Evolutionary conservation across 768 basidiomycete genomes (phyloP).

Genomic region (Agrocybe praecox): DNA sequence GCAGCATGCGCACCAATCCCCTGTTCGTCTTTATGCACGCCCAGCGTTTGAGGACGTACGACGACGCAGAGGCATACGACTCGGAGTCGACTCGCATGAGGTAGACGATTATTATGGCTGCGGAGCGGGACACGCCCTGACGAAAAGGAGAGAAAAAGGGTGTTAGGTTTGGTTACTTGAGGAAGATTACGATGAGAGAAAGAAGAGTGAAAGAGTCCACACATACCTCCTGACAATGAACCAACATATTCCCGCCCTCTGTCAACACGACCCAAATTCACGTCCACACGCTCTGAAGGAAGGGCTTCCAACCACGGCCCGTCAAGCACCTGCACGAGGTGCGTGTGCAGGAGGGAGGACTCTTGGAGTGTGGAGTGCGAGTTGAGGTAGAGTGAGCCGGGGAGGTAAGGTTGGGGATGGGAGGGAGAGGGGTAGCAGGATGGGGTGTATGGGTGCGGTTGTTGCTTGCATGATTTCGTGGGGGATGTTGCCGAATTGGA

Average conservation of each 20-base stretch:
- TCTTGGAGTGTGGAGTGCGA: constrained; percentile 66
- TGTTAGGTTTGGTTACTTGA: neutral
- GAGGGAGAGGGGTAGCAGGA: constrained; percentile 42
- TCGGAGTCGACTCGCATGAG: constrained; percentile 75
- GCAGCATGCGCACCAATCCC: constrained; percentile 66
- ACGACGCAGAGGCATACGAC: constrained; percentile 67
- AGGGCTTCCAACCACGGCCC: constrained; percentile 62
- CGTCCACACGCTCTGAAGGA: constrained; percentile 70
- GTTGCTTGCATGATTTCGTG: constrained; percentile 81
- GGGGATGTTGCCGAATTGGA: constrained; percentile 75
- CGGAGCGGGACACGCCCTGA: constrained; percentile 70
- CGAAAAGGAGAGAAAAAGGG: too few relatives aligned
- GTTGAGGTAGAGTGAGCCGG: constrained; percentile 69
- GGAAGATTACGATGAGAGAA: neutral
- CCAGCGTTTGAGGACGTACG: constrained; percentile 62
- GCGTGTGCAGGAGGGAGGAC: constrained; percentile 50
- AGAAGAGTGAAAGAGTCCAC: too few relatives aligned
- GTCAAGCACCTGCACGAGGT: constrained; percentile 70
- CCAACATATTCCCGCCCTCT: constrained; percentile 66
- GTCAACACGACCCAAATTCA: constrained; percentile 64
- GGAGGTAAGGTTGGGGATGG: neutral
- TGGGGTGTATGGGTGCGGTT: constrained; percentile 84
- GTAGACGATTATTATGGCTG: constrained; percentile 79
- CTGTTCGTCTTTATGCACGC: constrained; percentile 79
- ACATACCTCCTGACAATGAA: constrained; percentile 80